Percentiles rank a stretch among this genome's conserved stretches.
Evolutionary conservation across 495 filamentous ascomycete genomes (phyloP).

Genomic region (Penicillium bialowiezense): DNA sequence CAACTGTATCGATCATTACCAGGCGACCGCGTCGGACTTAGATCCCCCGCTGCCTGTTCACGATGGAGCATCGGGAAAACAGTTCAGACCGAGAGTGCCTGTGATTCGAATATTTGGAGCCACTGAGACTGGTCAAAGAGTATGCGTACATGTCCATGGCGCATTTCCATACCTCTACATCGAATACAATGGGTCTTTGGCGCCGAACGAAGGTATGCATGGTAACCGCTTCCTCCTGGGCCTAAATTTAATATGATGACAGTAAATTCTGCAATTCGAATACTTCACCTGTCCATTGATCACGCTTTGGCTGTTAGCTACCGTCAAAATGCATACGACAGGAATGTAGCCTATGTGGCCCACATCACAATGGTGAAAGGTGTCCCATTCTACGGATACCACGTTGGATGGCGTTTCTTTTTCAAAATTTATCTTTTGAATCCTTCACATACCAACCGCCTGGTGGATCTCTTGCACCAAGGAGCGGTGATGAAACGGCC

Average conservation of each 20-base stretch:
- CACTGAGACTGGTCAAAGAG: constrained; percentile 92
- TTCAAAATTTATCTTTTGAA: constrained; percentile 94
- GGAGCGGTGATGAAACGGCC: constrained; percentile 77
- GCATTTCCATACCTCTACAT: constrained; percentile 93
- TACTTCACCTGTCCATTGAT: constrained; percentile 77
- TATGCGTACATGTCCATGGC: constrained; percentile 95
- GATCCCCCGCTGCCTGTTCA: constrained; percentile 71
- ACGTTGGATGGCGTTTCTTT: constrained; percentile 88
- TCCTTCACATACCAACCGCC: constrained; percentile 72
- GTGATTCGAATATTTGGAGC: constrained; percentile 90
- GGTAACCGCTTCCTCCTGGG: not conserved
- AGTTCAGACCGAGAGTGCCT: constrained; percentile 69
- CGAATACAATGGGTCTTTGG: constrained; percentile 73
- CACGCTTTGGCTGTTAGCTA: constrained; percentile 80
- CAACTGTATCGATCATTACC: constrained; percentile 94
- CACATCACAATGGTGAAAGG: constrained; percentile 91
- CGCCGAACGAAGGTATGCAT: constrained; percentile 59
- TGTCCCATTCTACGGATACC: constrained; percentile 90
- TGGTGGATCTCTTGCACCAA: constrained; percentile 81
- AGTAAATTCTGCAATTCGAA: constrained; percentile 70
- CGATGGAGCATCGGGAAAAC: constrained; percentile 47
- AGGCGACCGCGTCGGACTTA: constrained; percentile 69
- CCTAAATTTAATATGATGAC: not conserved
- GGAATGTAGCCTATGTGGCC: constrained; percentile 71
- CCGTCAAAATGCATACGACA: constrained; percentile 67